These are phyloP conservation scores for Acer yangbiense DNA, from an alignment of 345 rosid genomes.

Conservation along the genomic window DNA sequence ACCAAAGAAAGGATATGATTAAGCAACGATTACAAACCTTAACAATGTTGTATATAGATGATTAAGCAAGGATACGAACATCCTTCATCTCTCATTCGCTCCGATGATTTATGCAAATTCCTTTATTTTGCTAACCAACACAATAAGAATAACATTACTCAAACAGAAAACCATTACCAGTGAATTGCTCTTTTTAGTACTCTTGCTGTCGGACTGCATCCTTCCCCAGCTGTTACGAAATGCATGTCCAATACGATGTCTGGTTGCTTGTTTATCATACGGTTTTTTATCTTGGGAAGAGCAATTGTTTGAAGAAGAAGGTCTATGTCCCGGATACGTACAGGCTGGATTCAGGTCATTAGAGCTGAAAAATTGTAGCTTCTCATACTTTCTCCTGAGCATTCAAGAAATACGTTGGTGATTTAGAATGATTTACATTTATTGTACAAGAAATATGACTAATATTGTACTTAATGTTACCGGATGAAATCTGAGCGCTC, in stretches of 20 bases:
- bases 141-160: conserved; percentile 6
- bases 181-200: conserved; percentile 65
- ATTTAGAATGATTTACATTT: conserved; percentile 11
- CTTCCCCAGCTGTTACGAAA: conserved; percentile 94
- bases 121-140: not conserved
- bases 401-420: conserved; percentile 21
- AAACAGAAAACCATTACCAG: conserved; percentile 50
- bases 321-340: conserved; percentile 38
- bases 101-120: not conserved
- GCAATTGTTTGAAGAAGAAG: conserved; percentile 33
- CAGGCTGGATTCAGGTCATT: conserved; percentile 40
- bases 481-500: conserved; percentile 83
- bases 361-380: conserved; percentile 56
- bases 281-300: conserved; percentile 46
- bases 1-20: not conserved
- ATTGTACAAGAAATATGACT: not conserved
- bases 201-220: conserved; percentile 63
- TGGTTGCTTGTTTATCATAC: conserved; percentile 55
- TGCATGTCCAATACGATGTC: conserved; percentile 70
- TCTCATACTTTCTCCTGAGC: conserved; percentile 82
- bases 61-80: not conserved
- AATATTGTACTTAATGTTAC: conserved; percentile 33
- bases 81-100: not conserved
- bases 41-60: not conserved
- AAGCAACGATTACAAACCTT: not conserved